Evolutionary conservation across 1,284 basidiomycete species (phyloP).

Genomic region (Phlebopus sp.): DNA sequence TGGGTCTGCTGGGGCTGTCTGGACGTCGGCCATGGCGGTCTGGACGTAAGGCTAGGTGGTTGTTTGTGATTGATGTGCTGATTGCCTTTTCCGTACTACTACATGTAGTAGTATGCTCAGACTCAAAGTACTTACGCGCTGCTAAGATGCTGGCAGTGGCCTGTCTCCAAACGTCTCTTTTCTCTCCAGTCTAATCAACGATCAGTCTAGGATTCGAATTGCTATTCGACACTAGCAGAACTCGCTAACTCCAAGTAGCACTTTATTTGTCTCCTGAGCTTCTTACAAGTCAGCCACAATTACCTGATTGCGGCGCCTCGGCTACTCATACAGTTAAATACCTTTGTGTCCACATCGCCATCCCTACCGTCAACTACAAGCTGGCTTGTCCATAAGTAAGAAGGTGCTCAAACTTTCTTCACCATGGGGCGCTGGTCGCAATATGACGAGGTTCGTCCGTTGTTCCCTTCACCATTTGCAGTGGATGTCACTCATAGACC

Average conservation of each 20-base stretch:
- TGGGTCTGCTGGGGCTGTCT: constrained; percentile 25
- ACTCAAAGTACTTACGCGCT: background rate
- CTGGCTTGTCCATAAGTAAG: constrained; percentile 15
- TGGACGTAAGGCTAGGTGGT: constrained; percentile 2
- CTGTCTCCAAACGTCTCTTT: no score
- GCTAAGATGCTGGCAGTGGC: no score
- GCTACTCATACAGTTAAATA: background rate
- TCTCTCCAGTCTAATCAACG: no score
- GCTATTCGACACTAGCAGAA: no score
- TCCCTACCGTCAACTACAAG: constrained; percentile 9
- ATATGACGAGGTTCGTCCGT: constrained; percentile 47
- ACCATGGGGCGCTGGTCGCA: constrained; percentile 57
- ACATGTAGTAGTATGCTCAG: background rate
- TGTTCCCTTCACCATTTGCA: constrained; percentile 7
- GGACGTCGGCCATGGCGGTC: constrained; percentile 32
- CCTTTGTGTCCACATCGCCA: background rate
- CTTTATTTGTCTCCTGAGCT: no score
- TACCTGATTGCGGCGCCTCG: no score
- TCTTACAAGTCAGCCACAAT: no score
- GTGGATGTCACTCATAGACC: no score
- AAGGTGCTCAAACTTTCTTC: background rate
- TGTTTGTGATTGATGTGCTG: constrained; percentile 15
- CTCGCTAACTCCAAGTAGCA: no score
- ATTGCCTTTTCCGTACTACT: constrained; percentile 18
- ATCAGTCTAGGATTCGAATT: no score